Percentiles rank a stretch among this genome's conserved stretches.
Conservation (phyloP, 2,329 filamentous ascomycete species). For the Penicillium sp. region DNA sequence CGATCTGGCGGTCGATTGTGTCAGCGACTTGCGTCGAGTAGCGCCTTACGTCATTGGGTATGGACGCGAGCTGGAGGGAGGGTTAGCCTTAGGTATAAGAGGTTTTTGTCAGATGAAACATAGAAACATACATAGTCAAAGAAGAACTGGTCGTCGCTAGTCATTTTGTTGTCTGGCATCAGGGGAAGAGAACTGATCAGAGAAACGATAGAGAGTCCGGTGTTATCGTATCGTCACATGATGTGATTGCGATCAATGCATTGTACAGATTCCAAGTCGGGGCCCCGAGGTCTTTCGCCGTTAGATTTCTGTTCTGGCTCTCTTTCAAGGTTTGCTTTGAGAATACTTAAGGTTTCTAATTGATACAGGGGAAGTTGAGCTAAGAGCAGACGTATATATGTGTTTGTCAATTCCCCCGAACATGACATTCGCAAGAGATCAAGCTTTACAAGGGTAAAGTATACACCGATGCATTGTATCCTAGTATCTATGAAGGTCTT, state of each 20-base stretch:
- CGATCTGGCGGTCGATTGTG: constrained; percentile 74
- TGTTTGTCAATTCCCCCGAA: too few species aligned
- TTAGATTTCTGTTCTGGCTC: neutral
- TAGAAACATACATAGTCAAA: constrained; percentile 61
- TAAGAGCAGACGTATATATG: too few species aligned
- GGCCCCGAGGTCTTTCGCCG: too few species aligned
- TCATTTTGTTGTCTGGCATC: constrained; percentile 52
- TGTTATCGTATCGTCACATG: constrained; percentile 4
- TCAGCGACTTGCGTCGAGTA: constrained; percentile 71
- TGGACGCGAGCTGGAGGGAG: constrained; percentile 48
- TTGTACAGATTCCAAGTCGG: neutral
- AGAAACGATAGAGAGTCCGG: constrained; percentile 16
- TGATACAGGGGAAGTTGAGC: too few species aligned
- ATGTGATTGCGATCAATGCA: neutral
- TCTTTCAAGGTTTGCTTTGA: too few species aligned
- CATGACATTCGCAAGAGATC: too few species aligned
- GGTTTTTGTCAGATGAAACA: neutral
- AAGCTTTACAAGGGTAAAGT: too few species aligned
- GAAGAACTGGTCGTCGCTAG: constrained; percentile 72
- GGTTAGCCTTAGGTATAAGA: constrained; percentile 7
- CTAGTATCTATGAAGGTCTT: too few species aligned
- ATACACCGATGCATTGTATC: too few species aligned
- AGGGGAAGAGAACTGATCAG: constrained; percentile 5
- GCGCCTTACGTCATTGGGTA: constrained; percentile 61
- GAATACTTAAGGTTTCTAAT: too few species aligned